Conservation (phyloP, 2,329 filamentous ascomycete species). For the Alternaria gaisen region DNA sequence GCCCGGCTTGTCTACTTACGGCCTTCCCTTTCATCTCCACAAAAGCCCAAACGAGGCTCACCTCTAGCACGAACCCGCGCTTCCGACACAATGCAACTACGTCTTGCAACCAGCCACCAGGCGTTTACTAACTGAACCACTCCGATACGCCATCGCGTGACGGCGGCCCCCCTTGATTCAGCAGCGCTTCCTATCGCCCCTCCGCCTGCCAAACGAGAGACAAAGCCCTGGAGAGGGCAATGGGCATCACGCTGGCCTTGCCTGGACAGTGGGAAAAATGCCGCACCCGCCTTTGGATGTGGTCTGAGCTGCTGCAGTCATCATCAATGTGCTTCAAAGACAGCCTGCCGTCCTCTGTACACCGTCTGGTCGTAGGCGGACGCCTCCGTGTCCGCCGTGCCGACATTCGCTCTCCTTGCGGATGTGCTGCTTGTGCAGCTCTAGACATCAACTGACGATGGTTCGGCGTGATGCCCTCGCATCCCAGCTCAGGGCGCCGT, state of each 20-base stretch:
- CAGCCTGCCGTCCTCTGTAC: constrained; percentile 13
- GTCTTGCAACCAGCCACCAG: background rate
- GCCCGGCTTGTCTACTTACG: constrained; percentile 2
- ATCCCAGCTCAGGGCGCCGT: constrained; percentile 12
- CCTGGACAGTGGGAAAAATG: constrained; percentile 22
- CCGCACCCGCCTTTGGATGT: constrained; percentile 18
- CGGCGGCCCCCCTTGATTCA: background rate
- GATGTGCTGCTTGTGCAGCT: constrained; percentile 1
- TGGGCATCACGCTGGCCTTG: constrained; percentile 14
- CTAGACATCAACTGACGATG: constrained; percentile 8
- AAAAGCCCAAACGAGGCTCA: constrained; percentile 4
- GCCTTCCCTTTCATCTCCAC: constrained; percentile 1
- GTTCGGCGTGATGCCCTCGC: constrained; percentile 5
- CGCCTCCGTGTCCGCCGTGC: constrained; percentile 8
- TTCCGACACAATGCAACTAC: background rate
- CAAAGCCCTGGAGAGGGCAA: constrained; percentile 1
- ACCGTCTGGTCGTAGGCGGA: background rate
- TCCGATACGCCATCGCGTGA: constrained; percentile 1
- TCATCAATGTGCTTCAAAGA: constrained; percentile 13
- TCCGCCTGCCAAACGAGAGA: constrained; percentile 3
- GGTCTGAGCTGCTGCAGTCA: constrained; percentile 21
- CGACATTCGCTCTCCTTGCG: constrained; percentile 10
- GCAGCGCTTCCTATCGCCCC: background rate
- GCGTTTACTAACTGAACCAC: background rate
- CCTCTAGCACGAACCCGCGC: constrained; percentile 1